Evolutionary conservation across 78 protist species (phyloP), one percentile per base, ranked within the genome.

Genomic region (Emiliania huxleyi): DNA sequence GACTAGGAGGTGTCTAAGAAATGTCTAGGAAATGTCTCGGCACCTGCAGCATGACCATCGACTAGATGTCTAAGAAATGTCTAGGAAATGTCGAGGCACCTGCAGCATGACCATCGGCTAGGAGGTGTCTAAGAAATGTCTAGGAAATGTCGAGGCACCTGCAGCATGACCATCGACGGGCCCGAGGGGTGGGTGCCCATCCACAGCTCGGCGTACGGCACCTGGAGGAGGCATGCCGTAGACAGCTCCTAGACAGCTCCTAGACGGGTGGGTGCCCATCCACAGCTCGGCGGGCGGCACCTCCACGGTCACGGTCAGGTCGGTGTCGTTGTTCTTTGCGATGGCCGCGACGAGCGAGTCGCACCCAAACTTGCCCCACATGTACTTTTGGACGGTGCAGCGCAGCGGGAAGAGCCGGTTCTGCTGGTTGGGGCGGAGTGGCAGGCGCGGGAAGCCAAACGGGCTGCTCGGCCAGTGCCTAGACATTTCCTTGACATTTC

Each of bases 231-330:
- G n/a, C n/a, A n/a, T n/a, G n/a, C n/a, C n/a, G n/a, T n/a, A n/a
- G n/a, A n/a, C n/a, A n/a, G n/a, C n/a, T n/a, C n/a, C n/a, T n/a
- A n/a, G n/a, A n/a, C n/a, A n/a, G n/a, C n/a, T n/a, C n/a, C n/a
- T n/a, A n/a, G n/a, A n/a, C n/a, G 97, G 96, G 84, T 99, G 99
- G 44, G 99, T 96, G 35, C 99, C 99, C 97, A 99, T 95, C 99
- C 99, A 99, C 44, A 98, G 90, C 94, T 99, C 98, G 5, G 99
- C 99, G 85, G 97, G 98, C 18, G 97, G 95, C 83, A 22, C 46
- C 12, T 42, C 44, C 19, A 43, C 96, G 42, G 94, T 90, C 21
- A 95, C 0, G 29, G 8, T 3, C 8, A 81, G 18, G 43, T 81
- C 89, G 89, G 23, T 44, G n/a, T 35, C 23, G 52, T 35, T 43